phyloP scores from a whole-genome alignment of 2,329 filamentous ascomycete genomes.

The Aureobasidium musti region DNA sequence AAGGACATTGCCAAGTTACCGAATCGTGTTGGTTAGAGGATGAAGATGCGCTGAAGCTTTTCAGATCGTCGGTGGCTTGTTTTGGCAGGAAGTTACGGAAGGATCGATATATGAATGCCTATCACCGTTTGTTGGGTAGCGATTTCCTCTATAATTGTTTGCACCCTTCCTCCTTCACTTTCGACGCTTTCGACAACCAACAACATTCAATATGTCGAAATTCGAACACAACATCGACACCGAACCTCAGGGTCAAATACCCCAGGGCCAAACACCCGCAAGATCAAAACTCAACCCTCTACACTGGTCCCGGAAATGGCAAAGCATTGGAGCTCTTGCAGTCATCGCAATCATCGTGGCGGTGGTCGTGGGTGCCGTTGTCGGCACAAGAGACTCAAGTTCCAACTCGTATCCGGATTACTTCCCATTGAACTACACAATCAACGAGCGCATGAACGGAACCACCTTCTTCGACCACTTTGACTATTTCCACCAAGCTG shows the following conservation, averaged over 20 bases:
- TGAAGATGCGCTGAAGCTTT: no score
- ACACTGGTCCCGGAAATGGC: constrained; percentile 35
- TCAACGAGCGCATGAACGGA: constrained; percentile 43
- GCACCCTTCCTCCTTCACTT: no score
- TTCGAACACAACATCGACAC: no score
- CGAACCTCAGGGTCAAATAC: no score
- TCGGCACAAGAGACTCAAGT: constrained; percentile 5
- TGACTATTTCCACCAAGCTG: constrained; percentile 51
- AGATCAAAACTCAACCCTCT: constrained; percentile 36
- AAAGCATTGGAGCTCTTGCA: constrained; percentile 29
- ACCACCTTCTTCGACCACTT: constrained; percentile 54
- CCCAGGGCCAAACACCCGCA: background rate
- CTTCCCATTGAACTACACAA: constrained; percentile 35
- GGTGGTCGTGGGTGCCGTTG: background rate
- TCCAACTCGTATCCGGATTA: constrained; percentile 36
- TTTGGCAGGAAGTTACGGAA: no score
- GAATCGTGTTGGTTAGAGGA: no score
- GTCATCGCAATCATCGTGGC: background rate
- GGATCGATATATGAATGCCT: no score
- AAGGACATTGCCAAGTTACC: background rate
- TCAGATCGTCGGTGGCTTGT: no score
- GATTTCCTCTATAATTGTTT: no score
- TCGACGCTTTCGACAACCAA: no score
- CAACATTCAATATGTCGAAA: no score
- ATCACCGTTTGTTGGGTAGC: no score